Base-by-base conservation (phyloP, 371 early-diverging fungal species). In the Mucor sp. region DNA sequence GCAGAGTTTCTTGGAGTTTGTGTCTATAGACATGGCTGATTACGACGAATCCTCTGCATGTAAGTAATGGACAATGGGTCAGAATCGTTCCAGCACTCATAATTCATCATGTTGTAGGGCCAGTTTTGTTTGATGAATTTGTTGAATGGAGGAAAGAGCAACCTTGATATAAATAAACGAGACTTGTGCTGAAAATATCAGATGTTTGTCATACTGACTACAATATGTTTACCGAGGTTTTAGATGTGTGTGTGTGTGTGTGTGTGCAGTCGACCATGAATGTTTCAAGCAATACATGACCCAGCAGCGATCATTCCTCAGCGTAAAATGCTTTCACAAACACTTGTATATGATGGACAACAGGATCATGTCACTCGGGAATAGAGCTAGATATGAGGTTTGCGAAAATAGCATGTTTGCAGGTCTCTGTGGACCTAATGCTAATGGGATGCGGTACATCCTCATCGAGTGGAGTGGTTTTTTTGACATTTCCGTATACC, bases 11-110 rank as follows among this genome's bases (percentile, higher is more conserved):
- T 75, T 82, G 17, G 92, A 90, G n/a, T 92, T 92, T 77, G 75
- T 81, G 4, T 76, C 74, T 8, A 75, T 81, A 1, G 87, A 89
- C 63, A 65, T 90, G 14, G 70, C 80, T 4, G 79, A 80, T 35
- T 89, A 92, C 66, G 92, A 92, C 55, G 89, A 87, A 62, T 84
- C 67, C 48, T 87, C 88, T 39, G 92, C 92, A 58, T 92, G 92
- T 91, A 82, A 78, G 85, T 72, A 4, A 6, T 30, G 33, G 14
- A 35, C 3, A 33, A n/a, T 30, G 23, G 25, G 17, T 25, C 9
- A 41, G 30, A 62, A 17, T 9, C 15, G 35, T 30, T 7, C 19
- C 21, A 11, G 19, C n/a, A 55, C 6, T 7, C 1, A 47, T n/a
- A 41, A 44, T 55, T 35, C 33, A 23, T 35, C 33, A 23, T 47